phyloP scores from a whole-genome alignment of 495 filamentous ascomycete genomes.

The Glonium stellatum region DNA sequence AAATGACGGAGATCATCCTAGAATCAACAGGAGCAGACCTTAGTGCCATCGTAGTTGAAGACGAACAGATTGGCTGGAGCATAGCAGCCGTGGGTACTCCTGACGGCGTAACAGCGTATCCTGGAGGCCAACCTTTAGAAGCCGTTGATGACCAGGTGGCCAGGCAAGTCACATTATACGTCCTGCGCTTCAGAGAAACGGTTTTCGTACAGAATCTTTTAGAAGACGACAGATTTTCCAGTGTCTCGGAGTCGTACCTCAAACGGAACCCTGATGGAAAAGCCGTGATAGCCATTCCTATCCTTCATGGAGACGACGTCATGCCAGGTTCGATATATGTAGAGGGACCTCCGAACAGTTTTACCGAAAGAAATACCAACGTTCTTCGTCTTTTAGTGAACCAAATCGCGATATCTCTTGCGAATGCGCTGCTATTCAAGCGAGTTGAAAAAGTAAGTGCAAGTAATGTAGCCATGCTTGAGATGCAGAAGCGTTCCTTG shows the following conservation, averaged over 20 bases:
- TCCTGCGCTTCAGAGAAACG: constrained; percentile 72
- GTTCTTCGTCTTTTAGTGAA: constrained; percentile 81
- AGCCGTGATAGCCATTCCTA: constrained; percentile 79
- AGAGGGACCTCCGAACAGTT: constrained; percentile 75
- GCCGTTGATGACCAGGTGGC: constrained; percentile 60
- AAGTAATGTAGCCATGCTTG: constrained; percentile 80
- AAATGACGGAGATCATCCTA: constrained; percentile 85
- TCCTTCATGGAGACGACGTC: constrained; percentile 65
- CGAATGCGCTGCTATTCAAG: constrained; percentile 80
- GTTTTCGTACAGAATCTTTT: constrained; percentile 79
- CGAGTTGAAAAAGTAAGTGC: constrained; percentile 41
- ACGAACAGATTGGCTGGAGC: constrained; percentile 62
- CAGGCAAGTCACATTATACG: constrained; percentile 73
- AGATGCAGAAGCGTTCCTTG: constrained; percentile 74
- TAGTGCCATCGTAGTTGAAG: constrained; percentile 70
- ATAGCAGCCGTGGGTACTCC: constrained; percentile 71
- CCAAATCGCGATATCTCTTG: constrained; percentile 81
- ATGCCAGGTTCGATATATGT: constrained; percentile 80
- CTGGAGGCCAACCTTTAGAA: constrained; percentile 59
- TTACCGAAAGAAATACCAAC: constrained; percentile 81
- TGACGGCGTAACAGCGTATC: constrained; percentile 54
- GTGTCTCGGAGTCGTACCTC: constrained; percentile 64
- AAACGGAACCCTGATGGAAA: constrained; percentile 61
- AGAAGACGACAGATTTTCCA: constrained; percentile 80
- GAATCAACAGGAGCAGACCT: constrained; percentile 78